These are phyloP conservation scores for Taphrina pruni DNA, from an alignment of 1,139 yeast genomes.

Conservation along the genomic window DNA sequence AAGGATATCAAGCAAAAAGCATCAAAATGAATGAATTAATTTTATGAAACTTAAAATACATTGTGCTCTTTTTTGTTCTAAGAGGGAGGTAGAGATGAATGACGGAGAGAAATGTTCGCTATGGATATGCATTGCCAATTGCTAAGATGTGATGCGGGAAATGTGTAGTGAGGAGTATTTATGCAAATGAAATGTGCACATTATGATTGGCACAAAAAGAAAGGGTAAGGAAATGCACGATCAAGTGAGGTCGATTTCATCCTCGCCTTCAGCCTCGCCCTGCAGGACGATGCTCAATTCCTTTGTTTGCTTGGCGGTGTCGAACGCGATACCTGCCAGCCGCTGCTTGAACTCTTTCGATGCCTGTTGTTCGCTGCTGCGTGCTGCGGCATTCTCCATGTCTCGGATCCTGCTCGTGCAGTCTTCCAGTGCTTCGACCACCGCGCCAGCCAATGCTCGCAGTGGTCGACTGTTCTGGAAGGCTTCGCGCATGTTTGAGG, in stretches of 20 bases:
- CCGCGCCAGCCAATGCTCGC: conserved; percentile 22
- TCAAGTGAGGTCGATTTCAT: conserved; percentile 21
- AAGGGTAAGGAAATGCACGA: neutral
- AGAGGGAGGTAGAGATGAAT: too few relatives aligned
- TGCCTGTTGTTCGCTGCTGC: conserved; percentile 52
- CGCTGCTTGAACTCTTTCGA: conserved; percentile 87
- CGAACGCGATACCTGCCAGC: conserved; percentile 93
- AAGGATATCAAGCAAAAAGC: neutral
- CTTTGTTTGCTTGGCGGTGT: conserved; percentile 93
- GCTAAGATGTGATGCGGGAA: neutral
- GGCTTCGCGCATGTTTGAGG: conserved; percentile 79
- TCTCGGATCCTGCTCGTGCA: conserved; percentile 35
- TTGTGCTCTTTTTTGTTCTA: too few relatives aligned
- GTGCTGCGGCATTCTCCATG: conserved; percentile 27
- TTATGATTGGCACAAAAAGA: neutral
- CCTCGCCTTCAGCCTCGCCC: conserved; percentile 19
- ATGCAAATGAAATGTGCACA: neutral
- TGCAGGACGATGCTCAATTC: conserved; percentile 58
- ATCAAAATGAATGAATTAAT: neutral
- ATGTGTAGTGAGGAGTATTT: neutral
- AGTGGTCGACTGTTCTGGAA: conserved; percentile 14
- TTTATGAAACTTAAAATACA: neutral
- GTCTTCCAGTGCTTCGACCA: conserved; percentile 31
- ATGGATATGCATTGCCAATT: conserved; percentile 6
- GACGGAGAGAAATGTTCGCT: neutral